A percentile compares a stretch with the other conserved stretches of the same genome.
Evolutionary conservation across 352 stramenopile species (phyloP).

Genomic region (Phytophthora colocasiae): DNA sequence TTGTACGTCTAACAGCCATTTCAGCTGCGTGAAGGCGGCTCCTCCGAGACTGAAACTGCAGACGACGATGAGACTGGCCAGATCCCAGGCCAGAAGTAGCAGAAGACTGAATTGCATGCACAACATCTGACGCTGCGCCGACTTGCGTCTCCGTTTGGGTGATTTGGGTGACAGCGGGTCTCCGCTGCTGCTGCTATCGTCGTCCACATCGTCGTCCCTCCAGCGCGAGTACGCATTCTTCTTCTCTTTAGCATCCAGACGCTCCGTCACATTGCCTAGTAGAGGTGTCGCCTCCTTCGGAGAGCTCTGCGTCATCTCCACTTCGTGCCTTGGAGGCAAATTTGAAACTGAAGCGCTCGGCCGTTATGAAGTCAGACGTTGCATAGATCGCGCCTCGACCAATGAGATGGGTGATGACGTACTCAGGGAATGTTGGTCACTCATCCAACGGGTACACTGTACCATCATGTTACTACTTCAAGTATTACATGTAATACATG

Average conservation of each 20-base stretch:
- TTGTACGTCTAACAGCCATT: constrained; percentile 59
- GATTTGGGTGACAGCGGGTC: constrained; percentile 22
- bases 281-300: constrained; percentile 48
- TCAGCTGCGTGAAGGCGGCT: constrained; percentile 37
- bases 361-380: constrained; percentile 9
- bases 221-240: constrained; percentile 57
- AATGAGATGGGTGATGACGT: constrained; percentile 12
- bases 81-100: constrained; percentile 57
- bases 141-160: constrained; percentile 32
- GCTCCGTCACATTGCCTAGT: constrained; percentile 30
- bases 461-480: too few species aligned
- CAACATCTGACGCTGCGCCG: constrained; percentile 59
- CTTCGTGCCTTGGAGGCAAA: background rate
- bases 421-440: constrained; percentile 26
- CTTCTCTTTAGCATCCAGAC: constrained; percentile 38
- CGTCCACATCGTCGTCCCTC: constrained; percentile 49
- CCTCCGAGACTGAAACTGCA: constrained; percentile 60
- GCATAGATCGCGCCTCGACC: constrained; percentile 8
- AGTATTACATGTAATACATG: too few species aligned
- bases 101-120: constrained; percentile 77
- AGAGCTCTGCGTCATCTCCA: constrained; percentile 21
- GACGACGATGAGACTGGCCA: constrained; percentile 60
- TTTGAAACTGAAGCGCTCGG: constrained; percentile 26
- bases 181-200: constrained; percentile 2
- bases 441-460: background rate